phyloP scores from a whole-genome alignment of 1,284 basidiomycete species.

The Naganishia cerealis region DNA sequence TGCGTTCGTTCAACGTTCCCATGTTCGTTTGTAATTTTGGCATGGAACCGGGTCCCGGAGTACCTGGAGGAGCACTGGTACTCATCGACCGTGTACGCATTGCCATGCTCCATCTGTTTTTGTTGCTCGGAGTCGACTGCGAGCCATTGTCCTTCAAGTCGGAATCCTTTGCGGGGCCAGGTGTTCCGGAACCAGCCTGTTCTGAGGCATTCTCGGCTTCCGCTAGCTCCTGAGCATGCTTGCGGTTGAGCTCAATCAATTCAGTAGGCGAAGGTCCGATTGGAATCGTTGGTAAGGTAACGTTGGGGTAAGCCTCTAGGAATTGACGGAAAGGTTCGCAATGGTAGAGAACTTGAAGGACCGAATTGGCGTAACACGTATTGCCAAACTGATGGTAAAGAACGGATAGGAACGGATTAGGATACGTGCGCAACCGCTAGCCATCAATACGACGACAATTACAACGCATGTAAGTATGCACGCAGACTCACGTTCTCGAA shows the following conservation, averaged over 20 bases:
- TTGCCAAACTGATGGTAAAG: constrained; percentile 28
- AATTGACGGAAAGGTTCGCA: constrained; percentile 78
- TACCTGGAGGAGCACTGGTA: constrained; percentile 7
- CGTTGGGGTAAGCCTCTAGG: constrained; percentile 61
- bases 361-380: constrained; percentile 86
- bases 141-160: constrained; percentile 14
- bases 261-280: constrained; percentile 42
- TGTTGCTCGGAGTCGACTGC: constrained; percentile 5
- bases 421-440: neutral
- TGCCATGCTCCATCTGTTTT: constrained; percentile 30
- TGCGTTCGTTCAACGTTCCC: constrained; percentile 14
- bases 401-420: neutral
- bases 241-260: constrained; percentile 22
- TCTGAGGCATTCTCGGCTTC: constrained; percentile 9
- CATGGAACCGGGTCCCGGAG: constrained; percentile 2
- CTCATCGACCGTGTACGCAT: constrained; percentile 29
- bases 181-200: constrained; percentile 1
- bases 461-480: neutral
- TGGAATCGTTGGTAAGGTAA: constrained; percentile 45
- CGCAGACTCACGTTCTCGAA: constrained; percentile 32
- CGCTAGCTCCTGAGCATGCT: constrained; percentile 17
- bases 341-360: constrained; percentile 91
- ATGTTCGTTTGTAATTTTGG: constrained; percentile 26
- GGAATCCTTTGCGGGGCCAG: neutral
- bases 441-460: too few species aligned